Conservation (phyloP, 2,329 filamentous ascomycete genomes). For the Aspergillus brunneoviolaceus region DNA sequence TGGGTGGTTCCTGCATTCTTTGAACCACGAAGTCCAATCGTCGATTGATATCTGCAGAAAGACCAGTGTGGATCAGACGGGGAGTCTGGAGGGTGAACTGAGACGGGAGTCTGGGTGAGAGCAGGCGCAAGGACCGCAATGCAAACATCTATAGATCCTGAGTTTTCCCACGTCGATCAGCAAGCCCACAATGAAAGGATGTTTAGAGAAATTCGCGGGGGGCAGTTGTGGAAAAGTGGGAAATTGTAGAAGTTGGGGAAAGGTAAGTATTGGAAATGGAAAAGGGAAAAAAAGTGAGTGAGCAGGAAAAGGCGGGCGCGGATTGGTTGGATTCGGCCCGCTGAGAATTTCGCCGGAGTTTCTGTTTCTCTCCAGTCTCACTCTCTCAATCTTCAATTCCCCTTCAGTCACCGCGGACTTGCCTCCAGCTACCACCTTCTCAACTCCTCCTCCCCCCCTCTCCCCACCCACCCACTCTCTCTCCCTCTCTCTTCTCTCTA, state of each 20-base stretch:
- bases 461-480: neutral
- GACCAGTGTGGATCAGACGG: conserved; percentile 10
- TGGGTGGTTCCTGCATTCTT: conserved; percentile 30
- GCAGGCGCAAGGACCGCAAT: conserved; percentile 7
- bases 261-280: neutral
- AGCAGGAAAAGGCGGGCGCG: conserved; percentile 20
- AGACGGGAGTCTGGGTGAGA: conserved; percentile 5
- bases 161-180: neutral
- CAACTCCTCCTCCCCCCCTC: neutral
- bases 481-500: conserved; percentile 4
- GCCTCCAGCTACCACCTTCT: conserved; percentile 2
- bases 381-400: conserved; percentile 5
- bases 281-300: conserved; percentile 9
- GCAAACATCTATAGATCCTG: conserved; percentile 10
- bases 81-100: conserved; percentile 4
- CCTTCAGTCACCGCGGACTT: neutral
- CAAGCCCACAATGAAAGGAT: neutral
- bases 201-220: neutral
- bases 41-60: conserved; percentile 20
- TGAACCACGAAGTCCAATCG: conserved; percentile 16
- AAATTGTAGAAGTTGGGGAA: conserved; percentile 3
- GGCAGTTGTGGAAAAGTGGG: conserved; percentile 1
- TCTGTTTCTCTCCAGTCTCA: neutral
- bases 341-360: conserved; percentile 29
- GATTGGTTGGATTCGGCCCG: conserved; percentile 23